Evolutionary conservation across 2,329 filamentous ascomycete genomes (phyloP).

Genomic region (Botrytis galanthina): DNA sequence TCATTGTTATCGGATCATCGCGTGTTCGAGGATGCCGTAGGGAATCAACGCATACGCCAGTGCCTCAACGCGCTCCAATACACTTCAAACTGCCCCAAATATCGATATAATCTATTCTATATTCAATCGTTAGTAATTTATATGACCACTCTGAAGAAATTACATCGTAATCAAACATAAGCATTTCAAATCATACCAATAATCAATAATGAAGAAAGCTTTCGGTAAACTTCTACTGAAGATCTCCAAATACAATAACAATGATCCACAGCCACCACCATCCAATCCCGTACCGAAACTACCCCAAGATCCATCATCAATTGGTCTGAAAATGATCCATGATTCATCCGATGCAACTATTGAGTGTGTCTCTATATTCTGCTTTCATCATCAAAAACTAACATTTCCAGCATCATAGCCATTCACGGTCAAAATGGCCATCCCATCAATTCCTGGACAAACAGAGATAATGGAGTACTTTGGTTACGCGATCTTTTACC

Average conservation of each 20-base stretch:
- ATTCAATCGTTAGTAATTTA: not conserved
- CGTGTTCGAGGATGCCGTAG: not conserved
- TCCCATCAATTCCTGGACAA: constrained; percentile 10
- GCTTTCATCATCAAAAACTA: not conserved
- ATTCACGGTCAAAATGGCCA: constrained; percentile 17
- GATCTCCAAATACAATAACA: not conserved
- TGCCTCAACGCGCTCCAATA: not conserved
- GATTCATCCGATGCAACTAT: constrained; percentile 1
- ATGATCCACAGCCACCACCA: no score
- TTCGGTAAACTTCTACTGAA: not conserved
- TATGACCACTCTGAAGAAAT: not conserved
- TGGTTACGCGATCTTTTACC: constrained; percentile 18
- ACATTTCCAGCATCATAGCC: constrained; percentile 14
- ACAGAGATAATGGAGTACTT: constrained; percentile 1
- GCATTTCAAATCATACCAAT: not conserved
- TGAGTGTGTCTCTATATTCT: not conserved
- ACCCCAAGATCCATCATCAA: not conserved
- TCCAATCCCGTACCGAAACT: not conserved
- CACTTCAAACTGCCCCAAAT: not conserved
- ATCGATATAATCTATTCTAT: not conserved
- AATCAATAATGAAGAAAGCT: constrained; percentile 7
- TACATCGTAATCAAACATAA: not conserved
- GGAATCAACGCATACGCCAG: not conserved
- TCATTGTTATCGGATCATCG: not conserved
- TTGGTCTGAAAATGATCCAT: constrained; percentile 4